Evolutionary conservation across 169 alveolate genomes (phyloP).

Genomic region (Perkinsus marinus): DNA sequence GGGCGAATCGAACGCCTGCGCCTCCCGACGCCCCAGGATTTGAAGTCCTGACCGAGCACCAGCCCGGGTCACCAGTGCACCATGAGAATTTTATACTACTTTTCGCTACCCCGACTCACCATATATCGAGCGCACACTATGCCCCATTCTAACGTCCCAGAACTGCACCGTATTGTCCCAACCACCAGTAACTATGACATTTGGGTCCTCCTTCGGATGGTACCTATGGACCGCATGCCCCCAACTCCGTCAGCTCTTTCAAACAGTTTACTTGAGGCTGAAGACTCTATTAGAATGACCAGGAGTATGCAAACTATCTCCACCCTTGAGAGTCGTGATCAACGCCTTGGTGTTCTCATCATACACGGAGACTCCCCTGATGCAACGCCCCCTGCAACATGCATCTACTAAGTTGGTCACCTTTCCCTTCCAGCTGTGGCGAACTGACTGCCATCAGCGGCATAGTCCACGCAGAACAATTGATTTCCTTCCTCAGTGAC

Average conservation of each 20-base stretch:
- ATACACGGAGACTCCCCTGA: constrained; percentile 43
- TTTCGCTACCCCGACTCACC: constrained; percentile 10
- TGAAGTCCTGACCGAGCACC: not conserved
- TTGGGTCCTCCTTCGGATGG: constrained; percentile 39
- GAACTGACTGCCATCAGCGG: constrained; percentile 47
- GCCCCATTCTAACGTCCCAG: constrained; percentile 56
- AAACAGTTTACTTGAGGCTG: constrained; percentile 32
- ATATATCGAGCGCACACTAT: constrained; percentile 39
- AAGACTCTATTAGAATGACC: constrained; percentile 62
- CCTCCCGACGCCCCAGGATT: not conserved
- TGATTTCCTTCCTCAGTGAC: constrained; percentile 42
- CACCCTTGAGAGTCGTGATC: constrained; percentile 28
- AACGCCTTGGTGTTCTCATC: constrained; percentile 58
- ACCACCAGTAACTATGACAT: constrained; percentile 58
- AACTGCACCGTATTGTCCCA: constrained; percentile 66
- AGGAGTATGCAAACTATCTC: constrained; percentile 38
- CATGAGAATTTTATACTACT: not conserved
- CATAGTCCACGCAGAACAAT: constrained; percentile 50
- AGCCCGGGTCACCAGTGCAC: not conserved
- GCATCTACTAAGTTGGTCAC: not conserved
- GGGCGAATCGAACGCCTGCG: not conserved
- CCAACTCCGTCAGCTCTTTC: not conserved
- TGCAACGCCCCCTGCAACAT: not conserved
- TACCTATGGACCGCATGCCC: not conserved
- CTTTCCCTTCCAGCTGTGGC: constrained; percentile 63